Evolutionary conservation across 352 stramenopile genomes (phyloP).

Genomic region (Pythium brassicae): DNA sequence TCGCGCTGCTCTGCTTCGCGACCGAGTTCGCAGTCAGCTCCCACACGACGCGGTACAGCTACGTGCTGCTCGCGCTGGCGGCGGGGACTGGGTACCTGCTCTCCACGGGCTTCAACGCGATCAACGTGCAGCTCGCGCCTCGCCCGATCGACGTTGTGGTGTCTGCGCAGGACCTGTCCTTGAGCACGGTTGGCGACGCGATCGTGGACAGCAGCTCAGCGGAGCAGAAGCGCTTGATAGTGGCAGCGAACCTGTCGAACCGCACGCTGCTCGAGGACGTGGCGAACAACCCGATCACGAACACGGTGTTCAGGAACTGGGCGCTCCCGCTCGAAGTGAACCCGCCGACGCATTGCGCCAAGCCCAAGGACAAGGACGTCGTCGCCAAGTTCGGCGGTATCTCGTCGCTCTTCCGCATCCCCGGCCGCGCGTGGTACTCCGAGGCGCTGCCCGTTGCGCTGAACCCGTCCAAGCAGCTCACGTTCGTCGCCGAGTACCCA

Average conservation of each 20-base stretch:
- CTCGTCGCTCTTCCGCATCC: background rate
- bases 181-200: background rate
- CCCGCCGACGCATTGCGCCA: background rate
- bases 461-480: background rate
- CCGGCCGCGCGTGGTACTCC: background rate
- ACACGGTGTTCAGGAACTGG: background rate
- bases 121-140: conserved; percentile 20
- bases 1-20: conserved; percentile 4
- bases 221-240: background rate
- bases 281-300: background rate
- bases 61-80: conserved; percentile 3
- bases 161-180: background rate
- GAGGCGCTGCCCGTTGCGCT: background rate
- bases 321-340: background rate
- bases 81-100: conserved; percentile 15
- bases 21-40: conserved; percentile 1
- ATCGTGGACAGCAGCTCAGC: background rate
- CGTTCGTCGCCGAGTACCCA: background rate
- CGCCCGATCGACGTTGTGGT: background rate
- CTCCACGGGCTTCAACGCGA: conserved; percentile 19
- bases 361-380: background rate
- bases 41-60: background rate
- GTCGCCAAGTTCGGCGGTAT: background rate
- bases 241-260: background rate
- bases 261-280: background rate